Evolutionary conservation across 768 basidiomycete species (phyloP).

Genomic region (Phylloporus sp.): DNA sequence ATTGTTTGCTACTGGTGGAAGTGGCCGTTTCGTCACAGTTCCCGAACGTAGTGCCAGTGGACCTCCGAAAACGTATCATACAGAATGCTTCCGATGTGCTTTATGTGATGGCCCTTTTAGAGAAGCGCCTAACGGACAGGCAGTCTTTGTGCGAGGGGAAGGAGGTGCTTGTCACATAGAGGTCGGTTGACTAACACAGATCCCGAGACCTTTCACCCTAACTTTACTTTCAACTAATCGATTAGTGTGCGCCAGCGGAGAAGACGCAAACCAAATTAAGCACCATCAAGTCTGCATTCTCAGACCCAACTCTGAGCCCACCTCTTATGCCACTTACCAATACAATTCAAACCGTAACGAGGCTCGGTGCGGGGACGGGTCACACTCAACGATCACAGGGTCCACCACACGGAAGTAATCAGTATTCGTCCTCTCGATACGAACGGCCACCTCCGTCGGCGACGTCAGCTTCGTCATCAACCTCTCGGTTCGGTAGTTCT

Average conservation of each 20-base stretch:
- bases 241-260: slow-evolving; percentile 44
- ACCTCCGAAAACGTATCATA: slow-evolving; percentile 62
- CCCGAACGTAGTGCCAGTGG: slow-evolving; percentile 44
- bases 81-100: slow-evolving; percentile 70
- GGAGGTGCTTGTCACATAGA: slow-evolving; percentile 69
- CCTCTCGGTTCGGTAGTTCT: slow-evolving; percentile 35
- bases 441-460: slow-evolving; percentile 21
- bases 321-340: slow-evolving; percentile 21
- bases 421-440: slow-evolving; percentile 31
- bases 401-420: slow-evolving; percentile 9
- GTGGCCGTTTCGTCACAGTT: slow-evolving; percentile 68
- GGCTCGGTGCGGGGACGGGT: slow-evolving; percentile 1
- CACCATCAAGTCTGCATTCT: slow-evolving; percentile 8
- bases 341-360: slow-evolving; percentile 11
- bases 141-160: slow-evolving; percentile 65
- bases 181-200: slow-evolving; percentile 23
- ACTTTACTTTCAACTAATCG: not conserved
- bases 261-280: slow-evolving; percentile 17
- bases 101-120: slow-evolving; percentile 63
- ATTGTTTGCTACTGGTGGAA: slow-evolving; percentile 54
- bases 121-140: slow-evolving; percentile 57
- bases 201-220: slow-evolving; percentile 1
- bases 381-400: slow-evolving; percentile 11
- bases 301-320: slow-evolving; percentile 12
- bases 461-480: slow-evolving; percentile 13